Evolutionary conservation across 768 basidiomycete genomes (phyloP).

Genomic region (Pholiota molesta): DNA sequence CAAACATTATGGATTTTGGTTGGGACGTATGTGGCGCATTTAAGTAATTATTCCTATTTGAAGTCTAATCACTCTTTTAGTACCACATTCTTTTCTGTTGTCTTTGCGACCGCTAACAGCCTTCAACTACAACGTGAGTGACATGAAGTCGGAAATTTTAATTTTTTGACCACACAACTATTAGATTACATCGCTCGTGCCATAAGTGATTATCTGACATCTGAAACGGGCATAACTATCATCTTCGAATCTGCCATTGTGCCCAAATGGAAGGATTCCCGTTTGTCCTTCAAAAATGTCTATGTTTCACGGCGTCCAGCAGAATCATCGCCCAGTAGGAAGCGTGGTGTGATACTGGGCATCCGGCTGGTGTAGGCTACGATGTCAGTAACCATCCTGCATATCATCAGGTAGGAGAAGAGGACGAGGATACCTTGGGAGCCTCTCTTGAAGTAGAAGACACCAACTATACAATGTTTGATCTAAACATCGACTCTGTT

Average conservation of each 20-base stretch:
- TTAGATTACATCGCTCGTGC: conserved; percentile 83
- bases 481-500: conserved; percentile 91
- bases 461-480: conserved; percentile 86
- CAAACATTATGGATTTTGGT: conserved; percentile 95
- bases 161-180: conserved; percentile 10
- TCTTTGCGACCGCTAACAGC: conserved; percentile 90
- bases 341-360: conserved; percentile 24
- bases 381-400: conserved; percentile 80
- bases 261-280: conserved; percentile 95
- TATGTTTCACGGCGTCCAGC: conserved; percentile 83
- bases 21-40: conserved; percentile 70
- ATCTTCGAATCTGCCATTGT: conserved; percentile 98
- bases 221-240: conserved; percentile 91
- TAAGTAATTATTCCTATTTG: not conserved
- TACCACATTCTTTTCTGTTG: conserved; percentile 93
- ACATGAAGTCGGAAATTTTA: not conserved
- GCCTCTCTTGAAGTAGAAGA: conserved; percentile 50
- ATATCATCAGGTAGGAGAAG: conserved; percentile 55
- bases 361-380: conserved; percentile 68
- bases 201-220: conserved; percentile 91
- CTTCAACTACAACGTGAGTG: conserved; percentile 77
- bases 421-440: conserved; percentile 60
- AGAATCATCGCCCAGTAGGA: conserved; percentile 16
- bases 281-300: conserved; percentile 96
- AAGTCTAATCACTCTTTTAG: conserved; percentile 36